Evolutionary conservation across 768 basidiomycete species (phyloP).

Genomic region (Termitomyces sp.): DNA sequence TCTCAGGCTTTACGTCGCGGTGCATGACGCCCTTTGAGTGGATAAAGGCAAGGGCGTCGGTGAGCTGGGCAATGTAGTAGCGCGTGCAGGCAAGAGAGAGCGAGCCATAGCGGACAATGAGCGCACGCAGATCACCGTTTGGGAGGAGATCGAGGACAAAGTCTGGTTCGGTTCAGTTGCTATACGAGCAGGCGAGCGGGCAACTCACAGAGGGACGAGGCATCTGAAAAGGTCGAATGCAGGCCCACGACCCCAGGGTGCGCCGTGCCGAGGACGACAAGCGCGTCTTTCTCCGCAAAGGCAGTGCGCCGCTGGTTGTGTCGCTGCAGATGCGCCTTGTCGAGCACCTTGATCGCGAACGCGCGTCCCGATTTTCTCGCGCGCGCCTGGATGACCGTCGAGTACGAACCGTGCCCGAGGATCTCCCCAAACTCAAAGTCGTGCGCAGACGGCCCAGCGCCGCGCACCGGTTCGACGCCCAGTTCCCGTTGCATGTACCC

Average conservation of each 20-base stretch:
- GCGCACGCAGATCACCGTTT: constrained; percentile 74
- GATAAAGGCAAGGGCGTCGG: constrained; percentile 88
- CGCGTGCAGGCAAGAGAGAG: constrained; percentile 70
- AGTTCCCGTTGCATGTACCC: constrained; percentile 58
- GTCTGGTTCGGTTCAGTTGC: constrained; percentile 36
- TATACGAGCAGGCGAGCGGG: not conserved
- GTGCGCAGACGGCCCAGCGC: constrained; percentile 33
- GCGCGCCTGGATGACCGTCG: constrained; percentile 60
- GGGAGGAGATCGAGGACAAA: constrained; percentile 74
- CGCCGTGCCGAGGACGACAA: constrained; percentile 64
- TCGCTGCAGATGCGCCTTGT: constrained; percentile 77
- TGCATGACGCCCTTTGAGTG: constrained; percentile 89
- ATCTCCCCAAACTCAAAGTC: constrained; percentile 72
- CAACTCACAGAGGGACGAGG: constrained; percentile 71
- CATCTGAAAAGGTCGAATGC: constrained; percentile 83
- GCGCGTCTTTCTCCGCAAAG: constrained; percentile 72
- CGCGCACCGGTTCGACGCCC: constrained; percentile 21
- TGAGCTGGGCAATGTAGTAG: constrained; percentile 86
- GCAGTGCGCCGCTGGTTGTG: constrained; percentile 75
- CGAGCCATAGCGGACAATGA: constrained; percentile 78
- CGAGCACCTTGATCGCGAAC: constrained; percentile 74
- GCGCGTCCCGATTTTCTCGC: constrained; percentile 51
- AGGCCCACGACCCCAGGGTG: constrained; percentile 82
- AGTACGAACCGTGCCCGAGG: constrained; percentile 82
- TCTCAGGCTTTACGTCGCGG: constrained; percentile 82